Conservation (phyloP, 2,329 filamentous ascomycete species). For the Epichloe hybrida region DNA sequence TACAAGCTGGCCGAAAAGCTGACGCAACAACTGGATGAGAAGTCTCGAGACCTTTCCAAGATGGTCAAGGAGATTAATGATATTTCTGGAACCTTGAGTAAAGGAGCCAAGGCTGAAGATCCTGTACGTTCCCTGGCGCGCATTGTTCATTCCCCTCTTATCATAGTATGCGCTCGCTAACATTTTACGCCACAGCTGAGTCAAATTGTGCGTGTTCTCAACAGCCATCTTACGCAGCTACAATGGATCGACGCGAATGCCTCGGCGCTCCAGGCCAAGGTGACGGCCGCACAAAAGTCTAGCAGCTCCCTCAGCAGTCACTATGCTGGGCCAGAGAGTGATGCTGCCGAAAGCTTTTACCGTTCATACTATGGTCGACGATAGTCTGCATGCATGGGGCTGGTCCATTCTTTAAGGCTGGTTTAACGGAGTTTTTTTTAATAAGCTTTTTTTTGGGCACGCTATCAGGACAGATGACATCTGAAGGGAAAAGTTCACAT, state of each 20-base stretch:
- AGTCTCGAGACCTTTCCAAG: conserved; percentile 80
- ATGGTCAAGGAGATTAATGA: conserved; percentile 99
- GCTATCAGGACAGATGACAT: not conserved
- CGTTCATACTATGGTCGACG: conserved; percentile 71
- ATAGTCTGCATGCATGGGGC: conserved; percentile 21
- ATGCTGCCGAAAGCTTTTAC: conserved; percentile 79
- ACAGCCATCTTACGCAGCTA: conserved; percentile 79
- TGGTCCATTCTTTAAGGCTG: not conserved
- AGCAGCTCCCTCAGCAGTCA: conserved; percentile 47
- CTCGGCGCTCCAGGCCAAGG: conserved; percentile 67
- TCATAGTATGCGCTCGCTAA: conserved; percentile 4
- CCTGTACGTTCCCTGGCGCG: conserved; percentile 45
- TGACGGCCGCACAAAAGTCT: conserved; percentile 68
- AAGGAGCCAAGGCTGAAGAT: conserved; percentile 77
- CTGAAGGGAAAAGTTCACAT: conserved; percentile 5
- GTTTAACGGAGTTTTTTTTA: not conserved
- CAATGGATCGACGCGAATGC: conserved; percentile 89
- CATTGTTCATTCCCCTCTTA: conserved; percentile 3
- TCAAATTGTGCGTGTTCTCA: conserved; percentile 90
- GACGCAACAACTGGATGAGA: conserved; percentile 79
- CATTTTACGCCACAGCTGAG: conserved; percentile 49
- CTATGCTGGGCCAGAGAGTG: conserved; percentile 47
- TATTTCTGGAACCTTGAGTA: conserved; percentile 78
- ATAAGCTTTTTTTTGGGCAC: not conserved
- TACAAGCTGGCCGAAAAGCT: conserved; percentile 94